phyloP scores from a whole-genome alignment of 768 basidiomycete genomes.

The Pleurotus citrinopileatus region DNA sequence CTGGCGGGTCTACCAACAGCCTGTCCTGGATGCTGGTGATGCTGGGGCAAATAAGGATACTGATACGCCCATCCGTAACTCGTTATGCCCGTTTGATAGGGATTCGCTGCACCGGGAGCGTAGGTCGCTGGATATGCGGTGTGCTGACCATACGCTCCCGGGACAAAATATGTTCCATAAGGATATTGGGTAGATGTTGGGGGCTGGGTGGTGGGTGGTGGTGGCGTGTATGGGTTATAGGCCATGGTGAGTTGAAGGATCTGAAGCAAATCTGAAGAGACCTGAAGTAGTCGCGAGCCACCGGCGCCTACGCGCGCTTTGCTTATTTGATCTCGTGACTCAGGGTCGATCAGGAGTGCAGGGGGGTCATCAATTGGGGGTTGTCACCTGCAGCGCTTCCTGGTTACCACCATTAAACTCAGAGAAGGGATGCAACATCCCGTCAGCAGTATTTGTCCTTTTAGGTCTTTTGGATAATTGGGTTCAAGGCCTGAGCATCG shows the following conservation, averaged over 20 bases:
- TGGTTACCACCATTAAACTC: too few species aligned
- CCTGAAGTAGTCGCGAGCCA: too few species aligned
- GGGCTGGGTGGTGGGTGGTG: not conserved
- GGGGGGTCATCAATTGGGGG: too few species aligned
- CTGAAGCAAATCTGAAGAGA: too few species aligned
- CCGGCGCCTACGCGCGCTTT: too few species aligned
- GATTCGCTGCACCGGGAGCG: not conserved
- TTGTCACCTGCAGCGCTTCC: too few species aligned
- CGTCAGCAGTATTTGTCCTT: too few species aligned
- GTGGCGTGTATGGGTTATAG: slow-evolving; percentile 4
- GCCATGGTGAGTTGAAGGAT: not conserved
- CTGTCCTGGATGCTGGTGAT: slow-evolving; percentile 28
- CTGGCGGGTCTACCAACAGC: slow-evolving; percentile 16
- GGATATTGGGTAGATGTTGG: slow-evolving; percentile 8
- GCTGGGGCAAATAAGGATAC: slow-evolving; percentile 57
- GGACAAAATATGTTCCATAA: slow-evolving; percentile 3
- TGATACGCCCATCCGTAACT: slow-evolving; percentile 75
- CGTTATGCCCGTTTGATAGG: slow-evolving; percentile 64
- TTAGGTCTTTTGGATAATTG: too few species aligned
- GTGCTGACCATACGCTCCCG: slow-evolving; percentile 2
- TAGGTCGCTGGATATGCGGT: slow-evolving; percentile 17
- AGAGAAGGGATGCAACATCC: too few species aligned
- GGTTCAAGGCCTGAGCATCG: too few species aligned
- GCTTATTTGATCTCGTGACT: too few species aligned
- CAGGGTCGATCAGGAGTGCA: too few species aligned